phyloP scores from a whole-genome alignment of 371 early-diverging fungal species.

The Synchytrium microbalum region DNA sequence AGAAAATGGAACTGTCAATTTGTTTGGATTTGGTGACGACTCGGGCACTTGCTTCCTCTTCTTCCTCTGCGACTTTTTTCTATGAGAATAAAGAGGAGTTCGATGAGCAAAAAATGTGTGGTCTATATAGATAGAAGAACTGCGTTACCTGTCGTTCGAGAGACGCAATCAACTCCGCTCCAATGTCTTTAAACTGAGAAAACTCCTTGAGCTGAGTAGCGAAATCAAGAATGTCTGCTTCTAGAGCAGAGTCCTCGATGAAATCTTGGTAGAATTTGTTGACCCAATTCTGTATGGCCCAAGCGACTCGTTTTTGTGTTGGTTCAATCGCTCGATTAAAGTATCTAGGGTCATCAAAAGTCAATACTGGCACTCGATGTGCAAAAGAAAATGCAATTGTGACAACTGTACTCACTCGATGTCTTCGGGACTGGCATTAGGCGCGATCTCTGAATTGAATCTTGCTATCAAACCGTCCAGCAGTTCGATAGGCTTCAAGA shows the following conservation, averaged over 20 bases:
- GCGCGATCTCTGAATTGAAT: conserved; percentile 39
- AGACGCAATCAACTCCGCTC: not conserved
- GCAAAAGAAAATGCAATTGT: conserved; percentile 15
- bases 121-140: not conserved
- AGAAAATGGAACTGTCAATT: conserved; percentile 14
- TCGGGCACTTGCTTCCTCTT: too few species aligned
- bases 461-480: conserved; percentile 35
- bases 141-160: not conserved
- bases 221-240: conserved; percentile 34
- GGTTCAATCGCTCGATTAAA: too few species aligned
- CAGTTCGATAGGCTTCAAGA: conserved; percentile 41
- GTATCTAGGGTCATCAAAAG: too few species aligned
- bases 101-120: not conserved
- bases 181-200: not conserved
- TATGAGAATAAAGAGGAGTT: not conserved
- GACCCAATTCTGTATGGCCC: conserved; percentile 35
- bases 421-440: conserved; percentile 35
- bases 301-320: conserved; percentile 22
- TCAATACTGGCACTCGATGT: too few species aligned
- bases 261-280: conserved; percentile 50
- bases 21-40: too few species aligned
- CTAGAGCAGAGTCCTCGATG: conserved; percentile 28
- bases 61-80: too few species aligned
- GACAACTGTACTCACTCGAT: conserved; percentile 34
- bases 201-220: not conserved